phyloP scores from a whole-genome alignment of 2,329 filamentous ascomycete genomes.

The Xylaria hypoxylon region DNA sequence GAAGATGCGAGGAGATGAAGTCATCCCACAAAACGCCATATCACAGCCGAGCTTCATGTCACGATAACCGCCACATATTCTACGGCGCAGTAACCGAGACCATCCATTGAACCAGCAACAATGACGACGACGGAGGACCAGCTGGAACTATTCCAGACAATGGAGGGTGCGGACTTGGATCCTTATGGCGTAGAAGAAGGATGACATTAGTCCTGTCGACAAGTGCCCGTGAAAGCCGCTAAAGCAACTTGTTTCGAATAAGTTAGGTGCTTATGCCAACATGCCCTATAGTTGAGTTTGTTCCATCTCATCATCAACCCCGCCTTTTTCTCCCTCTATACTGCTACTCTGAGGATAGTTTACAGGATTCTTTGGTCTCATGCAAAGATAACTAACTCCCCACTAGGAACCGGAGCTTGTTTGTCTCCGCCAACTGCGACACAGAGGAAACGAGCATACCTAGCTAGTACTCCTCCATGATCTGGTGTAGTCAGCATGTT shows the following conservation, averaged over 20 bases:
- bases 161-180: conserved; percentile 4
- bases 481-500: background rate
- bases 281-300: conserved; percentile 19
- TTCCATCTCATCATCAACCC: conserved; percentile 33
- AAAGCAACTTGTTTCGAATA: conserved; percentile 20
- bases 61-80: conserved; percentile 24
- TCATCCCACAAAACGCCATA: conserved; percentile 18
- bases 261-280: conserved; percentile 2
- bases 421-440: conserved; percentile 21
- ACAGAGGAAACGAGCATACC: conserved; percentile 12
- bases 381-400: conserved; percentile 29
- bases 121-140: conserved; percentile 1
- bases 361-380: conserved; percentile 22
- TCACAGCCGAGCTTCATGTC: conserved; percentile 16
- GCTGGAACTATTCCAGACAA: background rate
- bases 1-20: conserved; percentile 20
- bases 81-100: conserved; percentile 10
- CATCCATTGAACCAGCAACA: background rate
- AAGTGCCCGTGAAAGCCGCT: conserved; percentile 20
- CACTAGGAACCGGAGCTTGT: conserved; percentile 19
- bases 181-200: conserved; percentile 16
- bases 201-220: conserved; percentile 5
- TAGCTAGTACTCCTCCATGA: conserved; percentile 21
- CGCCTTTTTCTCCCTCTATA: conserved; percentile 20
- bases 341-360: conserved; percentile 12